Conservation (phyloP, 2,329 filamentous ascomycete species). For the Monascus ruber region DNA sequence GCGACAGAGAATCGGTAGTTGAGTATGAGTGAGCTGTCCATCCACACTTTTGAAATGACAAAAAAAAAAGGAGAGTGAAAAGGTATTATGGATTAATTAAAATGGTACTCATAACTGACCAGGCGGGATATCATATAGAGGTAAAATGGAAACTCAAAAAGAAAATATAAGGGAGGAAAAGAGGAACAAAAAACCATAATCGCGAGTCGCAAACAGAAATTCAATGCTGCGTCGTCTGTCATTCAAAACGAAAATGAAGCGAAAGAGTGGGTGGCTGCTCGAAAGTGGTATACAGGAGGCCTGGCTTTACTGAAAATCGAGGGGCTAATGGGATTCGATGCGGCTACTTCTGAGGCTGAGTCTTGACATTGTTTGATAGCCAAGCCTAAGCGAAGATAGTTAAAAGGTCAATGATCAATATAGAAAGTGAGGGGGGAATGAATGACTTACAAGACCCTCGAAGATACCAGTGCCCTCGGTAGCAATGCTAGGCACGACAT, state of each 20-base stretch:
- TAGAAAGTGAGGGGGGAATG: too few relatives aligned
- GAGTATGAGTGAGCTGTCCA: too few relatives aligned
- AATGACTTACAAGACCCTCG: constrained; percentile 55
- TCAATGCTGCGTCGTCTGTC: constrained; percentile 30
- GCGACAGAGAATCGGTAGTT: too few relatives aligned
- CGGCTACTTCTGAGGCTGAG: constrained; percentile 30
- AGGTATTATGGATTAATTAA: constrained; percentile 21
- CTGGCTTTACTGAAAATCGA: not conserved
- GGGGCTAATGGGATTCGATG: too few relatives aligned
- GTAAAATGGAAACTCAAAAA: constrained; percentile 12
- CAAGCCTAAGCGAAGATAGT: constrained; percentile 42
- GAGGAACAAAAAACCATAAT: constrained; percentile 12
- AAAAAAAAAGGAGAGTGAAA: constrained; percentile 10
- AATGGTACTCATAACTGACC: constrained; percentile 17
- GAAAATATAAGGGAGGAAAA: constrained; percentile 9
- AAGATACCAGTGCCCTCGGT: constrained; percentile 71
- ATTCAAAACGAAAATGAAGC: constrained; percentile 29
- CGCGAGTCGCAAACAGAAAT: constrained; percentile 11
- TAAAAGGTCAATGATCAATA: constrained; percentile 1
- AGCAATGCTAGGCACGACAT: constrained; percentile 71
- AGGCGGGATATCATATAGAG: constrained; percentile 32
- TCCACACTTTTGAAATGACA: not conserved
- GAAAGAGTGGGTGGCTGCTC: constrained; percentile 15
- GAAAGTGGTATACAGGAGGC: constrained; percentile 22
- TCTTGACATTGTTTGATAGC: constrained; percentile 76